Percentiles rank a stretch among this genome's conserved stretches.
Evolutionary conservation across 2,329 filamentous ascomycete species (phyloP).

Genomic region (Metarhizium robertsii): DNA sequence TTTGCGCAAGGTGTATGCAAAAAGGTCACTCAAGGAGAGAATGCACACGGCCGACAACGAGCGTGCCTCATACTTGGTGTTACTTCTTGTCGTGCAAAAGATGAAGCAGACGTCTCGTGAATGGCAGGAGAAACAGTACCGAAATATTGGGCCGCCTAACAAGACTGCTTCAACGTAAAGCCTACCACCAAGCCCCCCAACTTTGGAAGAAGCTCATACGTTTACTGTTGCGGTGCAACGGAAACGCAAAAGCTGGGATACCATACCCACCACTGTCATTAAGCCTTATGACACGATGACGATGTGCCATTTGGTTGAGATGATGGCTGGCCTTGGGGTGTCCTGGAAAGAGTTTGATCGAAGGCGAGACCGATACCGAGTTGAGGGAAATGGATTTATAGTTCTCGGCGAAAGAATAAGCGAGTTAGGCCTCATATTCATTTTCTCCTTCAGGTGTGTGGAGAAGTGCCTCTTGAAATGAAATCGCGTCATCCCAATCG

Average conservation of each 20-base stretch:
- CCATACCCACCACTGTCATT: slow-evolving; percentile 16
- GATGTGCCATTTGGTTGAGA: slow-evolving; percentile 45
- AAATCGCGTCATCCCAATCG: too few relatives aligned
- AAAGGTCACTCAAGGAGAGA: slow-evolving; percentile 19
- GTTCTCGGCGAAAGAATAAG: too few relatives aligned
- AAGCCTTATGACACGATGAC: slow-evolving; percentile 45
- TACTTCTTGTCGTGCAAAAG: slow-evolving; percentile 38
- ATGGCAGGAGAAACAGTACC: slow-evolving; percentile 33
- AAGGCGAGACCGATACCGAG: too few relatives aligned
- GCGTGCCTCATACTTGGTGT: slow-evolving; percentile 9
- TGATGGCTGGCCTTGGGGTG: too few relatives aligned
- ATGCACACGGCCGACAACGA: slow-evolving; percentile 49
- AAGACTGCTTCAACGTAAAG: slow-evolving; percentile 9
- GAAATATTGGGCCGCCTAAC: slow-evolving; percentile 12
- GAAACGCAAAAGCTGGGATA: slow-evolving; percentile 39
- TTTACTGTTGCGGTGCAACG: slow-evolving; percentile 35
- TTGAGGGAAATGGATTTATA: too few relatives aligned
- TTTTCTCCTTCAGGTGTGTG: too few relatives aligned
- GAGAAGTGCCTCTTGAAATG: too few relatives aligned
- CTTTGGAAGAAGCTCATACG: slow-evolving; percentile 23
- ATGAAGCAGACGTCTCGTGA: slow-evolving; percentile 33
- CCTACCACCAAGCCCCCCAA: slow-evolving; percentile 10
- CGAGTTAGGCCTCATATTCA: too few relatives aligned
- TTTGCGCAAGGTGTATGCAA: slow-evolving; percentile 15
- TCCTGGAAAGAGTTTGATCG: too few relatives aligned